Evolutionary conservation across 768 basidiomycete genomes (phyloP), one percentile per base, ranked within the genome.

Genomic region (Leucocoprinus birnbaumii): DNA sequence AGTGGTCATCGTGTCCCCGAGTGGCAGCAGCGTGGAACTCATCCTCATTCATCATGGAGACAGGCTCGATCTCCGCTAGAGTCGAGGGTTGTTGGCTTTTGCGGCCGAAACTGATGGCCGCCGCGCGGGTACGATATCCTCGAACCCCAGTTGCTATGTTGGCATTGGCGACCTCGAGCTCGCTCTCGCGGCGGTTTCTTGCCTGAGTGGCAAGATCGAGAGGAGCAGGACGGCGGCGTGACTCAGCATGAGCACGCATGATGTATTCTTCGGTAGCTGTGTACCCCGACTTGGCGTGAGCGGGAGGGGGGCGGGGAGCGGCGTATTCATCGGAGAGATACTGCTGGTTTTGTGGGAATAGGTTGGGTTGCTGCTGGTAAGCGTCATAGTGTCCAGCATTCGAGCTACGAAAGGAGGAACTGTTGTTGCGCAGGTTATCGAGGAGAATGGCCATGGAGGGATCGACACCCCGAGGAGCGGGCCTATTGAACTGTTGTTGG

Each of bases 221-320:
- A 45, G 73, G 72, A 5, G 67, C 64, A 25, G 73, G 74, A 6
- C 71, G 65, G 7, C 72, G 65, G 8, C 68, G 58, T 50, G 63
- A 65, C 55, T 77, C 71, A 2, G 73, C 66, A 67, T 77, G 72
- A 67, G 84, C 58, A 68, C 83, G 84, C 63, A 89, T 78, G 48
- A 89, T 82, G 58, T 81, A 78, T 66, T 86, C 82, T 64, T 89
- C 87, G 0, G 86, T 74, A 1, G 85, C 73, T 0, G 87, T 89
- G 59, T 83, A 89, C 1, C 87, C 87, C 1, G 79, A 74, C 26
- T 64, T 53, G 22, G 66, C 65, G 26, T 67, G 66, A 5, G 53
- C 66, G 14, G 66, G 64, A 2, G 62, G 57, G 25, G 64, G 52
- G n/a, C 65, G 68, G 6, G n/a, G 1, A 16, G 8, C 37, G 31